Conservation (phyloP, 163 green algal species). For the Volvox carteri region DNA sequence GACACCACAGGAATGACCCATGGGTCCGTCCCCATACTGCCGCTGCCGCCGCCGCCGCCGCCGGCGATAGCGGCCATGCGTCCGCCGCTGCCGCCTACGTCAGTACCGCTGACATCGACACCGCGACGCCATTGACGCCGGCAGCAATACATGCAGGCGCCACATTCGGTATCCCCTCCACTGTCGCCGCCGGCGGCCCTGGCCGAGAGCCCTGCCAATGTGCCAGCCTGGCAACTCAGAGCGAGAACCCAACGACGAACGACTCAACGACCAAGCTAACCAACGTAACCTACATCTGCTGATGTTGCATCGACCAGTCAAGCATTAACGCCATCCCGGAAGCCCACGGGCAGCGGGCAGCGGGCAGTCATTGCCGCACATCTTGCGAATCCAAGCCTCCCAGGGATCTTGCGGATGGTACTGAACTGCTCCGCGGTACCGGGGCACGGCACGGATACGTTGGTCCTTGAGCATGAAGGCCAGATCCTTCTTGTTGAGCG, state of each 20-base stretch:
- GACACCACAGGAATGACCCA: neutral
- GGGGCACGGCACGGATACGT: conserved; percentile 70
- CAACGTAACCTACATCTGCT: neutral
- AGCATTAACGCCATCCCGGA: too few species aligned
- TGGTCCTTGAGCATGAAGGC: conserved; percentile 81
- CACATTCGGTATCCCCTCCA: too few species aligned
- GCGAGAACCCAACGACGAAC: too few species aligned
- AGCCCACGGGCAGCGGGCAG: too few species aligned
- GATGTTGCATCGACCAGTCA: too few species aligned
- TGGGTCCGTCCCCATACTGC: neutral
- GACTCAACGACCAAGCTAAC: neutral
- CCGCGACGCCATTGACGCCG: neutral
- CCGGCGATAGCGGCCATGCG: too few species aligned
- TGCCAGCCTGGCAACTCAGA: too few species aligned
- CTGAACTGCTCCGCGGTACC: conserved; percentile 89
- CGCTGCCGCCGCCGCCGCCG: too few species aligned
- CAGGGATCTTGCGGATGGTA: conserved; percentile 89
- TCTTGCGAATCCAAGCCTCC: conserved; percentile 91
- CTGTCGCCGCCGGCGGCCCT: neutral
- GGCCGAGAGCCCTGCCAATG: too few species aligned
- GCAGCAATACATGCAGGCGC: too few species aligned
- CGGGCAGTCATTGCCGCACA: conserved; percentile 67
- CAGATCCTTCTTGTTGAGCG: conserved; percentile 75
- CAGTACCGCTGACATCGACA: too few species aligned
- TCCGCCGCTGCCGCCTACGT: too few species aligned